These are phyloP conservation scores for Oryza glaberrima DNA, from an alignment of 176 grass and related monocot genomes.

Conservation along the genomic window DNA sequence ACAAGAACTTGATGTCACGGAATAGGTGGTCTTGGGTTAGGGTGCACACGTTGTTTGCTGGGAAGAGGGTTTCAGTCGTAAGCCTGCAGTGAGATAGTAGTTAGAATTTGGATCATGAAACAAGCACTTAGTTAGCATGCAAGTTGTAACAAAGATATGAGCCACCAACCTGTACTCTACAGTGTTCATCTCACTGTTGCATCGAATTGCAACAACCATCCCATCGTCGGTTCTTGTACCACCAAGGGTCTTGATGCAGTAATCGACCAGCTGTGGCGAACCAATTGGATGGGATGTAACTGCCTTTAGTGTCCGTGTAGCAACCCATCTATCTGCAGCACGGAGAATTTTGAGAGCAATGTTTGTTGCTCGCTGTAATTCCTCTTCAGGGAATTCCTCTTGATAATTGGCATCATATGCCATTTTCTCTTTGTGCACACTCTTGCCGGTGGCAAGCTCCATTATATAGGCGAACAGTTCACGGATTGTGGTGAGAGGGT, in stretches of 20 bases:
- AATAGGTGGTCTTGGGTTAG: constrained; percentile 47
- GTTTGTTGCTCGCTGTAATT: constrained; percentile 42
- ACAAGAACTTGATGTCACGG: constrained; percentile 65
- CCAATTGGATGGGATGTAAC: constrained; percentile 41
- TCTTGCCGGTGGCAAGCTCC: constrained; percentile 35
- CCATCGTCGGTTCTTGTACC: constrained; percentile 47
- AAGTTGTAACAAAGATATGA: not conserved
- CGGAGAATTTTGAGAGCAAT: constrained; percentile 64
- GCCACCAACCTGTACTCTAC: constrained; percentile 68
- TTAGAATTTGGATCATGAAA: constrained; percentile 6
- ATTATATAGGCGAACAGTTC: constrained; percentile 65
- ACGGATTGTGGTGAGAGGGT: constrained; percentile 41
- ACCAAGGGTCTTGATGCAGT: constrained; percentile 53
- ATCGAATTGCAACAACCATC: constrained; percentile 45
- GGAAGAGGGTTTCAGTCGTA: constrained; percentile 15
- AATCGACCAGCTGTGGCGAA: constrained; percentile 53
- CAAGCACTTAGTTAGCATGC: not conserved
- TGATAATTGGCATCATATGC: not conserved
- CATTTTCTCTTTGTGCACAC: constrained; percentile 30
- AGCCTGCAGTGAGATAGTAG: constrained; percentile 38
- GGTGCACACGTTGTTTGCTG: constrained; percentile 20
- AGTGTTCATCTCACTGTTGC: constrained; percentile 54
- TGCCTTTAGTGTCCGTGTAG: constrained; percentile 54
- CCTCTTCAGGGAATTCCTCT: constrained; percentile 52
- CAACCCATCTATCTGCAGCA: constrained; percentile 55